Base-by-base conservation (phyloP, 2,329 filamentous ascomycete species). In the Ilyonectria sp. region DNA sequence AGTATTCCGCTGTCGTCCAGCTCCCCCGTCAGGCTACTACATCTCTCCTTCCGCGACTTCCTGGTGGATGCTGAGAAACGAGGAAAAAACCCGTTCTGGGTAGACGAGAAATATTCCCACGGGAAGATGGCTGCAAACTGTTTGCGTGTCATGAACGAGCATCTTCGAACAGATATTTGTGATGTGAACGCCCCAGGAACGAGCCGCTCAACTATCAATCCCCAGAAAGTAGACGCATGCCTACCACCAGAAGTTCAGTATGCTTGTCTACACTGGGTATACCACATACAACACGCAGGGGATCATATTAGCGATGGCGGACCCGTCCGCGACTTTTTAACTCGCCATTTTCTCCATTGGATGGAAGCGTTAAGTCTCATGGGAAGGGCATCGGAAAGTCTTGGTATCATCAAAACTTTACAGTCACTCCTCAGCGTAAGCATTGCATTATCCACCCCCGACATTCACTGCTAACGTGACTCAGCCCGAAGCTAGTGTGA, bases 301-400 rank as follows among this genome's bases (percentile, higher is more conserved):
- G 49, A 56, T 54, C 69, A 67, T 50, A 75, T 79, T 66, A 64
- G 68, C 64, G 77, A 81, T 67, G 62, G 71, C 40, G 75, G 78
- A 49, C 13, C 63, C 15, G 77, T 77, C 17, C 67, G 82, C 60
- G 6, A 60, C 3, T 85, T 85, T 71, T 69, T 85, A 2, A 63
- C 70, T 9, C 31, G 62, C 10, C 78, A 84, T 67, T 75, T 84
- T 49, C 80, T 85, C 1, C 74, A 85, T 64, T 84, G 81, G 82
- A 71, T 84, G 6, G 81, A 84, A 71, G 79, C 76, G 6, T 71
- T 84, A 6, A 78, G 77, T 55, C 68, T 81, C 11, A 65, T 82
- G 21, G 73, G 75, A 15, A 72, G 75, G 37, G 46, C 37, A 4
- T 57, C 49, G 19, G 63, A 67, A 52, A 57, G 44, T 8, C 23